Conservation (phyloP, 2,329 filamentous ascomycete species). For the Daldinia sp. region DNA sequence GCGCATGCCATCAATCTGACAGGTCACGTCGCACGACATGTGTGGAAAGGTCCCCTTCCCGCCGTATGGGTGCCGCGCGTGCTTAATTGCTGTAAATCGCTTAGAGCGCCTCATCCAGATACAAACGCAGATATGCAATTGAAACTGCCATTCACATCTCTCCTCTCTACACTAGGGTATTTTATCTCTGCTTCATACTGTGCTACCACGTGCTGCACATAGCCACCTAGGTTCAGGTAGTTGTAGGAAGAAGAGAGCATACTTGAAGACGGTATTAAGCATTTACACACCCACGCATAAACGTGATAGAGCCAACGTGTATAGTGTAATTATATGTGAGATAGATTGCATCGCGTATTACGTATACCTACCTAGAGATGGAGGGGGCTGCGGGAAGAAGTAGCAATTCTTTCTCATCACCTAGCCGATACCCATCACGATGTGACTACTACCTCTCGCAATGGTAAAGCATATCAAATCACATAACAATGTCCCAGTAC, state of each 20-base stretch:
- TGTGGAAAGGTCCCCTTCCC: constrained; percentile 41
- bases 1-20: constrained; percentile 46
- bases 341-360: constrained; percentile 28
- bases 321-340: constrained; percentile 18
- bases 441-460: not conserved
- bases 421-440: not conserved
- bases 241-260: not conserved
- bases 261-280: constrained; percentile 10
- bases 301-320: constrained; percentile 7
- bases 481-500: too few species aligned
- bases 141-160: not conserved
- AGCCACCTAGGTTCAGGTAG: not conserved
- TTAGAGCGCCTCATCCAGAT: constrained; percentile 38
- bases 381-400: too few species aligned
- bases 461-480: not conserved
- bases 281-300: not conserved
- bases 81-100: constrained; percentile 31
- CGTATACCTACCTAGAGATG: constrained; percentile 6
- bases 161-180: not conserved
- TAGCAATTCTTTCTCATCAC: constrained; percentile 7
- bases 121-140: constrained; percentile 12
- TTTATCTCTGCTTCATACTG: constrained; percentile 5
- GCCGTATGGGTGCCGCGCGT: constrained; percentile 36
- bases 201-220: constrained; percentile 21
- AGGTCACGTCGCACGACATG: constrained; percentile 45